Percentiles rank a stretch among this genome's conserved stretches.
Evolutionary conservation across 2,329 filamentous ascomycete species (phyloP).

Genomic region (Trematosphaeria pertusa): DNA sequence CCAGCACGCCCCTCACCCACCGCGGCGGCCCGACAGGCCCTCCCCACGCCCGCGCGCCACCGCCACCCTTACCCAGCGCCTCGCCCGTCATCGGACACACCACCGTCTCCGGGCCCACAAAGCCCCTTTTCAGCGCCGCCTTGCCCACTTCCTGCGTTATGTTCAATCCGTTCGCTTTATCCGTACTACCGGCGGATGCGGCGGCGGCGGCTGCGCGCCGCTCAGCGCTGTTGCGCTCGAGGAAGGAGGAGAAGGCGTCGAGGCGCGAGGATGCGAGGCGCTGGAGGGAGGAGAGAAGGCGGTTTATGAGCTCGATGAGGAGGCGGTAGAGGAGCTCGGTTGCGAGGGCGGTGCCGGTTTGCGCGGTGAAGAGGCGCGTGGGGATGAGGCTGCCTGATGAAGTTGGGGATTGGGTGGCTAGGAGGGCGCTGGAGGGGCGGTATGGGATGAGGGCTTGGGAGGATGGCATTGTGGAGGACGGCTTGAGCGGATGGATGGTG

Average conservation of each 20-base stretch:
- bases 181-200: background rate
- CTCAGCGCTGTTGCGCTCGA: slow-evolving; percentile 26
- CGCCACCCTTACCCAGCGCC: background rate
- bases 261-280: slow-evolving; percentile 29
- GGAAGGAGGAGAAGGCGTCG: slow-evolving; percentile 31
- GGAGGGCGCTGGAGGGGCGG: slow-evolving; percentile 2
- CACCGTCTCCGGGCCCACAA: slow-evolving; percentile 10
- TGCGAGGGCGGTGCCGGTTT: slow-evolving; percentile 34
- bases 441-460: slow-evolving; percentile 22
- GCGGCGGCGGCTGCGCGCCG: background rate
- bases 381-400: slow-evolving; percentile 13
- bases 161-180: slow-evolving; percentile 6
- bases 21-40: slow-evolving; percentile 22
- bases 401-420: slow-evolving; percentile 5
- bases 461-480: background rate
- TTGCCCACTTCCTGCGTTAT: slow-evolving; percentile 33
- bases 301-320: slow-evolving; percentile 37
- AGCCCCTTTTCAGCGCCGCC: slow-evolving; percentile 25
- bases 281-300: slow-evolving; percentile 30
- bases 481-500: no score
- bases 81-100: slow-evolving; percentile 27
- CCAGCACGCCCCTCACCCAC: slow-evolving; percentile 34
- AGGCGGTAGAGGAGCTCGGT: slow-evolving; percentile 41
- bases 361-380: slow-evolving; percentile 18
- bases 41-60: slow-evolving; percentile 4